phyloP scores from a whole-genome alignment of 371 early-diverging fungal species.

The Mucor ambiguus region DNA sequence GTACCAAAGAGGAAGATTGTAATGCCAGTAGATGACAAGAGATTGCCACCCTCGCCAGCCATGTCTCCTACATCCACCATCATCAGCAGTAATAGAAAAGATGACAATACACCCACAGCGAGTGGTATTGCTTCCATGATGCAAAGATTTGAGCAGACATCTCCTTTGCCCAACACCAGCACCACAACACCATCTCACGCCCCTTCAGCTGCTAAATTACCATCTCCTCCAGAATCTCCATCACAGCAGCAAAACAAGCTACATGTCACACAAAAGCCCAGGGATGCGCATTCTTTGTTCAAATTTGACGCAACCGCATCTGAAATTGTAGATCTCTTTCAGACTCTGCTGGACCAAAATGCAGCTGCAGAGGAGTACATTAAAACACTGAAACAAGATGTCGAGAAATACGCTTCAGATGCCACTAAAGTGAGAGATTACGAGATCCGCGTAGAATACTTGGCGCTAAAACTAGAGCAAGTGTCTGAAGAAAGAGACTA shows the following conservation, averaged over 20 bases:
- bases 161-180: not conserved
- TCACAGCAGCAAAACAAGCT: not conserved
- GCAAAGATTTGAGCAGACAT: conserved; percentile 27
- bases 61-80: conserved; percentile 19
- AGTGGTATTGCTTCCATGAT: conserved; percentile 27
- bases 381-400: conserved; percentile 28
- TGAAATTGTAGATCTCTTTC: conserved; percentile 35
- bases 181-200: conserved; percentile 3
- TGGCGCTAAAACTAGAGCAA: conserved; percentile 45
- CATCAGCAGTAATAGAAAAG: not conserved
- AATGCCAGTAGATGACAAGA: not conserved
- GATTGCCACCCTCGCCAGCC: conserved; percentile 13
- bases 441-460: conserved; percentile 47
- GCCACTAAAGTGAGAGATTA: conserved; percentile 48
- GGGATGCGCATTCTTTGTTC: not conserved
- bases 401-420: conserved; percentile 35
- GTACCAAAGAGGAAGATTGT: conserved; percentile 12
- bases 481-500: conserved; percentile 43
- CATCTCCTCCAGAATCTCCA: conserved; percentile 18
- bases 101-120: not conserved
- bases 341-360: conserved; percentile 27
- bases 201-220: not conserved
- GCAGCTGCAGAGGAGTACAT: conserved; percentile 27
- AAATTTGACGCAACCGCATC: conserved; percentile 16
- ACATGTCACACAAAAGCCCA: not conserved